These are phyloP conservation scores for Pilasporangium apinafurcum DNA, from an alignment of 352 stramenopile genomes.

Conservation along the genomic window DNA sequence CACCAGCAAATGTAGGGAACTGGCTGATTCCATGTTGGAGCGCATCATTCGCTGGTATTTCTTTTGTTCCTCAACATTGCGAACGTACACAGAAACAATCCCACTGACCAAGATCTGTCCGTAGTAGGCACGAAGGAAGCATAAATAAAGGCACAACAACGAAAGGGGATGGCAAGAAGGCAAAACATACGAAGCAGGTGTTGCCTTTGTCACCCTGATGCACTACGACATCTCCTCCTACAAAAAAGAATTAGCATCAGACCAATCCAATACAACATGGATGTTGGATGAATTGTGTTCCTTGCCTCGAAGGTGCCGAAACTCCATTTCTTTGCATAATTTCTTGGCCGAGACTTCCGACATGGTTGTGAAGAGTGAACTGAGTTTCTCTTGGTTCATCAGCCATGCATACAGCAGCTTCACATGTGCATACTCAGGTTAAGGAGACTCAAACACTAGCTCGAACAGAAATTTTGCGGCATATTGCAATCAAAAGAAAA, in stretches of 20 bases:
- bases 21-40: constrained; percentile 29
- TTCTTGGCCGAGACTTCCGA: constrained; percentile 81
- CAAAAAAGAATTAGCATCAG: background rate
- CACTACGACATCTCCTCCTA: constrained; percentile 59
- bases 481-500: background rate
- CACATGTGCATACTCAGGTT: constrained; percentile 16
- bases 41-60: constrained; percentile 48
- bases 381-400: constrained; percentile 86
- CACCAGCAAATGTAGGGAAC: constrained; percentile 31
- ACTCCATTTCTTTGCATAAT: constrained; percentile 84
- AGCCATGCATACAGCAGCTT: constrained; percentile 79
- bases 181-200: constrained; percentile 67
- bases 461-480: background rate
- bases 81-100: constrained; percentile 68
- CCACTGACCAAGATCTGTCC: constrained; percentile 76
- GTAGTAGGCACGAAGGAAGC: background rate
- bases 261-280: too few species aligned
- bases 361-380: constrained; percentile 82
- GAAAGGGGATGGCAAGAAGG: background rate
- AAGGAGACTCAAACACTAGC: constrained; percentile 1
- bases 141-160: background rate
- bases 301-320: constrained; percentile 48
- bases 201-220: constrained; percentile 82
- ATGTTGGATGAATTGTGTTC: too few species aligned
- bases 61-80: constrained; percentile 60